Evolutionary conservation across 2,329 filamentous ascomycete species (phyloP).

Genomic region (Botrytis paeoniae): DNA sequence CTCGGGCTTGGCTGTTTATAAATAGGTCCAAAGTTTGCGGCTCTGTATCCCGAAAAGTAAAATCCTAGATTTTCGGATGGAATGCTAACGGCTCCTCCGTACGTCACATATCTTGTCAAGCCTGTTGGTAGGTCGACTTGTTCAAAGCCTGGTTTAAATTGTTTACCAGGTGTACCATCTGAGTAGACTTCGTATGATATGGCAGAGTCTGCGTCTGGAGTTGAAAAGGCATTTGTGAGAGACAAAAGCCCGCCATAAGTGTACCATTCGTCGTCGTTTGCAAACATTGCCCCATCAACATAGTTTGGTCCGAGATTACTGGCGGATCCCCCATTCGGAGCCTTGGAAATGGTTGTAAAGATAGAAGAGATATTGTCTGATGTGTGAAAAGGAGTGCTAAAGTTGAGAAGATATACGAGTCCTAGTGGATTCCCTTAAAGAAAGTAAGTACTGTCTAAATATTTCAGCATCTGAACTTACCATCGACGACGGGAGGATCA

Average conservation of each 20-base stretch:
- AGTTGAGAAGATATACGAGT: constrained; percentile 55
- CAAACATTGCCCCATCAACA: constrained; percentile 61
- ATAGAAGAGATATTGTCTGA: constrained; percentile 52
- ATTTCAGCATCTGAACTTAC: constrained; percentile 39
- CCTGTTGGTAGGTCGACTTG: constrained; percentile 39
- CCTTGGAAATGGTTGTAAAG: constrained; percentile 49
- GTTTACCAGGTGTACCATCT: constrained; percentile 46
- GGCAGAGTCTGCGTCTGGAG: constrained; percentile 45
- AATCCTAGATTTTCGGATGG: constrained; percentile 70
- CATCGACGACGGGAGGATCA: constrained; percentile 37
- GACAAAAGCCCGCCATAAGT: constrained; percentile 59
- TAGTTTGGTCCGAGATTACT: constrained; percentile 56
- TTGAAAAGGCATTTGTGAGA: constrained; percentile 38
- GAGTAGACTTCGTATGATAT: constrained; percentile 52
- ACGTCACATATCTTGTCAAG: constrained; percentile 61
- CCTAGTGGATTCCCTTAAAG: constrained; percentile 50
- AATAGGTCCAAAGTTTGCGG: constrained; percentile 50
- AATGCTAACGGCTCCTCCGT: constrained; percentile 60
- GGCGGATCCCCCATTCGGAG: constrained; percentile 42
- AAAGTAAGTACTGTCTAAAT: constrained; percentile 17
- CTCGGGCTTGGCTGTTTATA: constrained; percentile 32
- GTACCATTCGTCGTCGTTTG: constrained; percentile 61
- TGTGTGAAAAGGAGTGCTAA: constrained; percentile 54
- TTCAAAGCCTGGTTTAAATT: background rate
- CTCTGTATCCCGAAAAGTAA: constrained; percentile 65